Evolutionary conservation across 140 eudicot genomes (phyloP).

Genomic region (Artemisia princeps): DNA sequence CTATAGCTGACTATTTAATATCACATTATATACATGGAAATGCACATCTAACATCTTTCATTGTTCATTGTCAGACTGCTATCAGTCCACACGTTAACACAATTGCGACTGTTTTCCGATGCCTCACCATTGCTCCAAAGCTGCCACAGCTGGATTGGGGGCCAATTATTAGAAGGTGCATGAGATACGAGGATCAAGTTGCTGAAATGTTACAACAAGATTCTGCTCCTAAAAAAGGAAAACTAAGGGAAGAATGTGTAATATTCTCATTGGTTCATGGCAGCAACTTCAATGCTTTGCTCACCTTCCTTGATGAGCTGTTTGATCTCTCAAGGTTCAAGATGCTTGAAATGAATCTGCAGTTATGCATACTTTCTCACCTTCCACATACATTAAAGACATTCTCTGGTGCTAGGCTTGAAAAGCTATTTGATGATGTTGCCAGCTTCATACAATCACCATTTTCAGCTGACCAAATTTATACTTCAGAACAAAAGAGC

Average conservation of each 20-base stretch:
- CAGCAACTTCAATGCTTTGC: slow-evolving; percentile 49
- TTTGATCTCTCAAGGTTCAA: slow-evolving; percentile 62
- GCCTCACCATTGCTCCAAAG: slow-evolving; percentile 78
- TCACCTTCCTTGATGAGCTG: slow-evolving; percentile 75
- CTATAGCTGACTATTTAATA: background rate
- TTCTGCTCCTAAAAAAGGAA: slow-evolving; percentile 32
- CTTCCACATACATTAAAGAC: slow-evolving; percentile 47
- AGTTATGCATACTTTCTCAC: slow-evolving; percentile 52
- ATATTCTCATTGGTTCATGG: slow-evolving; percentile 62
- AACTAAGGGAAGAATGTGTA: slow-evolving; percentile 61
- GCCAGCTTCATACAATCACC: slow-evolving; percentile 40
- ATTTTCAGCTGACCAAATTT: slow-evolving; percentile 36
- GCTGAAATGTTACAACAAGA: slow-evolving; percentile 29
- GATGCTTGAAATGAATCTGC: slow-evolving; percentile 63
- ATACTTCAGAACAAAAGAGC: slow-evolving; percentile 38
- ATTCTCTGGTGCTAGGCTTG: slow-evolving; percentile 68
- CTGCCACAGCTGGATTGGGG: slow-evolving; percentile 84
- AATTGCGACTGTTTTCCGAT: slow-evolving; percentile 47
- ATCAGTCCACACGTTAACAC: slow-evolving; percentile 40
- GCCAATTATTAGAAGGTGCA: slow-evolving; percentile 65
- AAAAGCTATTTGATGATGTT: slow-evolving; percentile 65
- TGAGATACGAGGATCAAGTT: slow-evolving; percentile 60
- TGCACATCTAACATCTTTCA: background rate
- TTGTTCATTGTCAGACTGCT: slow-evolving; percentile 36
- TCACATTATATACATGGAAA: background rate